These are phyloP conservation scores for Dioscorea alata DNA, from an alignment of 106 monocot genomes.

Conservation along the genomic window DNA sequence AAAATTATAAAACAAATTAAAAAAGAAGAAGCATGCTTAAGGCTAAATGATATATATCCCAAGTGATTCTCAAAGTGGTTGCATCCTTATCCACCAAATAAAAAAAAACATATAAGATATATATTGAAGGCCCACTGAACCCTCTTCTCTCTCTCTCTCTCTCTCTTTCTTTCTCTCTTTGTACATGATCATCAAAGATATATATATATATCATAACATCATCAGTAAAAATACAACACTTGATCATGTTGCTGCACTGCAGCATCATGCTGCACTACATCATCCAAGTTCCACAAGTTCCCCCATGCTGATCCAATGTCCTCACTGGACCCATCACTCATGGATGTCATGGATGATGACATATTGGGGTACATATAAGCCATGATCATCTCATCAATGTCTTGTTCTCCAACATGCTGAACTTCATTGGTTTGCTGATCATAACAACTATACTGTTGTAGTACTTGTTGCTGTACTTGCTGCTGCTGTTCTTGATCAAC, in stretches of 20 bases:
- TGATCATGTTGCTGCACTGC: conserved; percentile 8
- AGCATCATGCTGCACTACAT: conserved; percentile 1
- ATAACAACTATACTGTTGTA: neutral
- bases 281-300: conserved; percentile 49
- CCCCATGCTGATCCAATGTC: conserved; percentile 26
- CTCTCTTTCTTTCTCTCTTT: neutral
- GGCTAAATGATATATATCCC: too few species aligned
- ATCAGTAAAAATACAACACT: conserved; percentile 4
- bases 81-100: conserved; percentile 1
- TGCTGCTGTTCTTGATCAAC: neutral
- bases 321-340: conserved; percentile 16
- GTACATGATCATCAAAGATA: neutral
- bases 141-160: too few species aligned
- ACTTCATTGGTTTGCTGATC: neutral
- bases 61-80: conserved; percentile 4
- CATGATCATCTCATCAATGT: conserved; percentile 18
- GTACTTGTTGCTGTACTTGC: neutral
- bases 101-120: neutral
- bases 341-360: too few species aligned
- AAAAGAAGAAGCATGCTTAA: too few species aligned
- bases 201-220: too few species aligned
- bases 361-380: conserved; percentile 10
- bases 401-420: neutral
- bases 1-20: too few species aligned
- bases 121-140: neutral